These are phyloP conservation scores for Sideroxylon spinosum DNA, from an alignment of 179 eudicot genomes.

Conservation along the genomic window DNA sequence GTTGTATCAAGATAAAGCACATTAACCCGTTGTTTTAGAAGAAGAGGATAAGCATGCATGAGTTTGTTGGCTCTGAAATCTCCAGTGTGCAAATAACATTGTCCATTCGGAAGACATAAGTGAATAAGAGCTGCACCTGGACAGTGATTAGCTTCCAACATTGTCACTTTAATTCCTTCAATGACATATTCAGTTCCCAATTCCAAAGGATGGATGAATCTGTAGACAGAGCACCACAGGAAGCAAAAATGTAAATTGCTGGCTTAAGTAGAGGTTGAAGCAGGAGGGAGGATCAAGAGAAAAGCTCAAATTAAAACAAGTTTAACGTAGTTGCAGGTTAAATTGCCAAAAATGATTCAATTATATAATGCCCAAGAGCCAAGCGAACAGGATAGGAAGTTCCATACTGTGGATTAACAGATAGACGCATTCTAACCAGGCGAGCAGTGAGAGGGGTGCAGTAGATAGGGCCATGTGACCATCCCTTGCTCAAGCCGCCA, in stretches of 20 bases:
- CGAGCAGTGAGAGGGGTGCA: slow-evolving; percentile 62
- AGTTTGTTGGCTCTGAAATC: slow-evolving; percentile 59
- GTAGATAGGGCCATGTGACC: slow-evolving; percentile 64
- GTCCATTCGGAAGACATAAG: slow-evolving; percentile 44
- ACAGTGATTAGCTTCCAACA: slow-evolving; percentile 69
- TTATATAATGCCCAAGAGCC: neutral
- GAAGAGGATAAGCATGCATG: slow-evolving; percentile 55
- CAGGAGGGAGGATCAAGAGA: neutral
- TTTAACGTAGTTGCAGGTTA: neutral
- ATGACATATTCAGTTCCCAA: slow-evolving; percentile 44
- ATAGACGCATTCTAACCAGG: slow-evolving; percentile 49
- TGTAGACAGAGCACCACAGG: slow-evolving; percentile 9
- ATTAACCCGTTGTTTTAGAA: slow-evolving; percentile 34
- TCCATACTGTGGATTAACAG: slow-evolving; percentile 46
- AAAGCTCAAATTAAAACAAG: neutral
- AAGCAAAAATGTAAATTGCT: neutral
- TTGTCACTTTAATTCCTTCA: slow-evolving; percentile 48
- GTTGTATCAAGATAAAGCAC: slow-evolving; percentile 65
- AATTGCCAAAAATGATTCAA: neutral
- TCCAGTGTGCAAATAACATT: slow-evolving; percentile 53
- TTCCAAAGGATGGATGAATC: slow-evolving; percentile 46
- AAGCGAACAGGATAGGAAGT: slow-evolving; percentile 10
- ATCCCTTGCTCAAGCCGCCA: slow-evolving; percentile 58
- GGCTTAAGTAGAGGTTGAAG: neutral
- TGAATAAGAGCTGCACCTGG: slow-evolving; percentile 73